phyloP scores from a whole-genome alignment of 495 filamentous ascomycete species.

The Xanthoparmelia taractica region DNA sequence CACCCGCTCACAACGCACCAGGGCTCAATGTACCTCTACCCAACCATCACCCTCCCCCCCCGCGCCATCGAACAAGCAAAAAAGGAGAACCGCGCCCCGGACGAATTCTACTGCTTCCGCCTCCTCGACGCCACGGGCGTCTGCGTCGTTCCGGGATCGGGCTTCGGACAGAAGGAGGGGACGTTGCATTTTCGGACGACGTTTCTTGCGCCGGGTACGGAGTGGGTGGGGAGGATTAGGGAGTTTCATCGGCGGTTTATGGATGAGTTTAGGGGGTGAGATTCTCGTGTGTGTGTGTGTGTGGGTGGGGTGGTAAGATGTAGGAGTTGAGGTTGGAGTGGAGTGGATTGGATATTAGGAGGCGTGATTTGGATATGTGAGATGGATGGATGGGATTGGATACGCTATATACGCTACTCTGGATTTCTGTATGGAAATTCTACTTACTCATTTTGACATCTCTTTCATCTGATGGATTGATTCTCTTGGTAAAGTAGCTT shows the following conservation, averaged over 20 bases:
- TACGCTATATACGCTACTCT: neutral
- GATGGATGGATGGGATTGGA: neutral
- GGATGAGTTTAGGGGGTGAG: slow-evolving; percentile 58
- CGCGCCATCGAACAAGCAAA: slow-evolving; percentile 69
- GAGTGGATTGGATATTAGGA: neutral
- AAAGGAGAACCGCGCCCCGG: slow-evolving; percentile 63
- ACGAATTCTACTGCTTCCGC: slow-evolving; percentile 89
- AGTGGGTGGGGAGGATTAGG: slow-evolving; percentile 82
- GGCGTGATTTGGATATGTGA: neutral
- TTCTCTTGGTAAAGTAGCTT: neutral
- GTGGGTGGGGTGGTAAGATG: neutral
- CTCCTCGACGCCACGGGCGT: slow-evolving; percentile 90
- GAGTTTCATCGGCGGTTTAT: slow-evolving; percentile 91
- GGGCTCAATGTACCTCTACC: slow-evolving; percentile 98
- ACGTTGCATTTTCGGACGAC: slow-evolving; percentile 94
- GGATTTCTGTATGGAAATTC: no score
- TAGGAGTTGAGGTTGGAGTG: neutral
- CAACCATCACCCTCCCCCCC: slow-evolving; percentile 69
- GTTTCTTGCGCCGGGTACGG: slow-evolving; percentile 89
- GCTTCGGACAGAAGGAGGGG: slow-evolving; percentile 90
- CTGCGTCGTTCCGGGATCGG: slow-evolving; percentile 86
- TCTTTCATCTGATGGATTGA: neutral
- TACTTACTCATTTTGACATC: neutral
- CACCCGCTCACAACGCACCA: slow-evolving; percentile 35
- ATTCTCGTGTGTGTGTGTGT: no score